Base-by-base conservation (phyloP, 176 grass and related monocot genomes). In the Carex cristatella region DNA sequence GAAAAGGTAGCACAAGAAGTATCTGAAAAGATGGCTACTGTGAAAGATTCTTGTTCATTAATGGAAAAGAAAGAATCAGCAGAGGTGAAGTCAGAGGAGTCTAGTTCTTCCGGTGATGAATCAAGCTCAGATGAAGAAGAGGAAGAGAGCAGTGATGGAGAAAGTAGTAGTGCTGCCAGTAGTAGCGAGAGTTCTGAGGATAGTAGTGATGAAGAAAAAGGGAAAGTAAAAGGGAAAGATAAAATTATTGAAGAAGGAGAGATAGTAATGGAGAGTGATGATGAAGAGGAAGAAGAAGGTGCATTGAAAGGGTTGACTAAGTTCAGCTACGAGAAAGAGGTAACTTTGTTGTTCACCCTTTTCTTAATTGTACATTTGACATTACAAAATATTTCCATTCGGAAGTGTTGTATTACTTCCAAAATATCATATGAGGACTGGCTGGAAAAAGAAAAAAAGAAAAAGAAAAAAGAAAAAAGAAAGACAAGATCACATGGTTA, bases 231-330 rank as follows among this genome's bases (percentile, higher is more conserved):
- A 72, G 65, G 16, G 32, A 65, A 63, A 51, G 72, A 30, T 83
- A 66, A 87, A 74, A 84, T 91, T 28, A 37, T 98, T 35, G 95
- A 98, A 80, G 92, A 98, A 85, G 87, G 89, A 10, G 92, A 94
- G 74, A 88, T 98, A 75, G 33, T 87, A 18, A 61, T 81, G 56
- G 79, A 65, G 31, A 85, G 70, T 3, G 90, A 96, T 19, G 84
- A 69, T 4, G 79, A 89, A 31, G 91, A 92, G 46, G 86, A 84
- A 40, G 70, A 69, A 64, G 83, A 81, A 81, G 79, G 23, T 1
- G 58, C 38, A 16, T 81, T 82, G 0, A 98, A 86, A 86, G 86
- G 86, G 2, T 70, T 79, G 70, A 44, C 81, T 48, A 94, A 84
- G 49, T 89, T 86, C 54, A 93, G 76, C 37, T 79, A 93, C 84